Percentiles rank a stretch among this genome's conserved stretches.
phyloP scores from a whole-genome alignment of 129 eudicot species.

The Escallonia herrerae region DNA sequence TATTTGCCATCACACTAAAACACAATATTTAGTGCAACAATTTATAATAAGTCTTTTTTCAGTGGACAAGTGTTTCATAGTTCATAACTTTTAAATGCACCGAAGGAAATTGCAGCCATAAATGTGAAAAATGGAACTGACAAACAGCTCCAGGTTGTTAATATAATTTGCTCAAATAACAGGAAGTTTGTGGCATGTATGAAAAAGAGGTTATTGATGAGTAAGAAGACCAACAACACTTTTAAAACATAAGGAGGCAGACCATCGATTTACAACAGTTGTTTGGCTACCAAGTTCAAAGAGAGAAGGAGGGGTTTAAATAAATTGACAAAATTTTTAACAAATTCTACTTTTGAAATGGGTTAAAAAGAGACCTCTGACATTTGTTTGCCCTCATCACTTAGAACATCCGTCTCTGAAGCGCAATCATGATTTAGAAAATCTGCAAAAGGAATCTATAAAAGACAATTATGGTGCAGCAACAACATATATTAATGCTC shows the following conservation, averaged over 20 bases:
- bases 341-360: too few species aligned
- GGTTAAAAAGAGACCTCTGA: conserved; percentile 43
- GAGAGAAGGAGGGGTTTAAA: background rate
- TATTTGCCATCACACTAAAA: too few species aligned
- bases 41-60: too few species aligned
- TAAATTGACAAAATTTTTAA: too few species aligned
- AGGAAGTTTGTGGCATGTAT: too few species aligned
- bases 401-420: conserved; percentile 56
- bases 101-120: background rate
- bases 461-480: conserved; percentile 2
- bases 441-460: conserved; percentile 89
- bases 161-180: too few species aligned
- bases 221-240: background rate
- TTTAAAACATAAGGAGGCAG: background rate
- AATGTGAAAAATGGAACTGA: background rate
- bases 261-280: too few species aligned
- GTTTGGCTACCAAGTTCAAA: too few species aligned
- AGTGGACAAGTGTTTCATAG: too few species aligned
- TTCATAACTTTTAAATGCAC: background rate
- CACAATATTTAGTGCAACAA: too few species aligned
- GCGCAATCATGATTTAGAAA: conserved; percentile 71
- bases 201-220: background rate
- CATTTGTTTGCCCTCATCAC: conserved; percentile 40
- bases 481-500: background rate
- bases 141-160: too few species aligned